Base-by-base conservation (phyloP, 345 rosid genomes). In the Psidium guajava region DNA sequence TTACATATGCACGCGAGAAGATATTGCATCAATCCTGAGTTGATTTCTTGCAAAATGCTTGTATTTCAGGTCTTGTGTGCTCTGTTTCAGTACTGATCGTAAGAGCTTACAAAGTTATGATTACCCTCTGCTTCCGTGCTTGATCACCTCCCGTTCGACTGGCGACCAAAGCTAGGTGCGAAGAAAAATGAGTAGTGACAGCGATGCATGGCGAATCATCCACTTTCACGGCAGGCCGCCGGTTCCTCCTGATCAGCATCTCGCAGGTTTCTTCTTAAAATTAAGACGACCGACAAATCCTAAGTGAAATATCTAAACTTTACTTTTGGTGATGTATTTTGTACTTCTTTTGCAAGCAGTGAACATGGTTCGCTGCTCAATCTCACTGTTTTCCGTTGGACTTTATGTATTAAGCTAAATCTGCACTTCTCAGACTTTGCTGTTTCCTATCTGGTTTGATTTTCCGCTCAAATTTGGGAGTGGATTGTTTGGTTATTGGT, bases 361-460 rank as follows among this genome's bases (percentile, higher is more conserved):
- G 83, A 87, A 90, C 87, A 97, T 93, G n/a, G 87, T 89, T 86
- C 95, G 91, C 96, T 49, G 98, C 97, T 96, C 55, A 86, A 22
- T 12, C 52, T 36, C 69, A 9, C n/a, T 82, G 22, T 36, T 25
- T 77, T 44, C 12, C 16, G 64, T 58, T n/a, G 28, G 64, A 58
- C 64, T 58, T 89, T 53, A 6, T 16, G 21, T 69, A 22, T 53
- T 15, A 14, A 14, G 73, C 40, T 13, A 3, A 40, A 13, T 51
- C 54, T 51, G 15, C 16, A 14, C 54, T 13, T 15, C 16, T 51
- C 54, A 51, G 16, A 51, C 54, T 15, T 51, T 51, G 5, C 54
- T 51, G 54, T 5, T 13, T 51, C 54, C 1, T 14, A 51, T 55
- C 86, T 6, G 55, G 64, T 50, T 28, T 47, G 49, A 47, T 47